These are phyloP conservation scores for Phytophthora melonis DNA, from an alignment of 352 stramenopile species.

Conservation along the genomic window DNA sequence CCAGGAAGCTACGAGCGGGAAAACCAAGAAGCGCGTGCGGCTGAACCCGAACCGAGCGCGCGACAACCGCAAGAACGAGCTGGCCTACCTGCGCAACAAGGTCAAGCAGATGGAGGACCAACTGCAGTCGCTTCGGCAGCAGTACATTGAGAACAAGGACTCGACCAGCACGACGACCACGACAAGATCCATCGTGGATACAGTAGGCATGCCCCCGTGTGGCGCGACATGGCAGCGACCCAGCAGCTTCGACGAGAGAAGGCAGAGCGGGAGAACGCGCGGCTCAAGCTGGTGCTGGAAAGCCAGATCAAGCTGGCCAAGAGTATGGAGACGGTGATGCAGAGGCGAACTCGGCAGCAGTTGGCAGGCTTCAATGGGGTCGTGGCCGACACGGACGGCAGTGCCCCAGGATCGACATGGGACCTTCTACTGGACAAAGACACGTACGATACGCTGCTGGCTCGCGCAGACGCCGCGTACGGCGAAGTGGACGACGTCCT, in stretches of 20 bases:
- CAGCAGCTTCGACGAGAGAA: constrained; percentile 48
- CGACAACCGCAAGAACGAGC: constrained; percentile 52
- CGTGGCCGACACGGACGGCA: constrained; percentile 13
- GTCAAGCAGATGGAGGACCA: constrained; percentile 53
- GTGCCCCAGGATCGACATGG: constrained; percentile 29
- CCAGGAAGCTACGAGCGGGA: constrained; percentile 20
- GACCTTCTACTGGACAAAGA: constrained; percentile 47
- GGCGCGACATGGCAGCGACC: constrained; percentile 44
- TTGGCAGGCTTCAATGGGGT: constrained; percentile 44
- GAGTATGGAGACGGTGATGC: constrained; percentile 54
- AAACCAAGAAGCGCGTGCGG: constrained; percentile 35
- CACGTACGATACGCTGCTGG: constrained; percentile 47
- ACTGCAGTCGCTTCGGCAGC: constrained; percentile 39
- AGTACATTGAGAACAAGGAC: constrained; percentile 35
- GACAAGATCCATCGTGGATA: constrained; percentile 17
- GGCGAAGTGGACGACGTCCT: constrained; percentile 50
- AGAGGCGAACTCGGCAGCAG: constrained; percentile 42
- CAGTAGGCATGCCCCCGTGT: constrained; percentile 33
- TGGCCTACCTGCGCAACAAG: constrained; percentile 54
- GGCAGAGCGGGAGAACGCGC: constrained; percentile 55
- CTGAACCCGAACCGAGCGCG: constrained; percentile 51
- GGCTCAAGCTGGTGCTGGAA: constrained; percentile 56
- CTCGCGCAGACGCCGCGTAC: constrained; percentile 41
- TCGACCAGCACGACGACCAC: constrained; percentile 11
- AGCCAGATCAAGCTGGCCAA: constrained; percentile 59